Conservation (phyloP, 768 basidiomycete species). For the Dioszegia hungarica region DNA sequence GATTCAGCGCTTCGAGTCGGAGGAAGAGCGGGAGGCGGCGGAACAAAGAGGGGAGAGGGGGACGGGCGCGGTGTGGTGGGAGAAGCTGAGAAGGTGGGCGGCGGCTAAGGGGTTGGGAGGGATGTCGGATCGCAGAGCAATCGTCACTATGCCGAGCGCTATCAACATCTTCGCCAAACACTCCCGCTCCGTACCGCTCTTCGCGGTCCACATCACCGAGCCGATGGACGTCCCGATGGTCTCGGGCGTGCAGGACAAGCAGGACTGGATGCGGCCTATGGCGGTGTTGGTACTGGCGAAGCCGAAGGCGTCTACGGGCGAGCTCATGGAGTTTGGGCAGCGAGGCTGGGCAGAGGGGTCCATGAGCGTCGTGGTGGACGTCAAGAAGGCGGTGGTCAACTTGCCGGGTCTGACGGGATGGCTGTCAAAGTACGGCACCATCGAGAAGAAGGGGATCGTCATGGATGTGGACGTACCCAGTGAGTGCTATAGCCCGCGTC, state of each 20-base stretch:
- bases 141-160: conserved; percentile 11
- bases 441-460: conserved; percentile 27
- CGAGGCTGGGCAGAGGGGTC: conserved; percentile 31
- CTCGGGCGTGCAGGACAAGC: conserved; percentile 6
- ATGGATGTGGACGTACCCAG: conserved; percentile 31
- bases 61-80: conserved; percentile 40
- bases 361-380: conserved; percentile 18
- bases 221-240: conserved; percentile 24
- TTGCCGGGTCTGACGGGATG: conserved; percentile 17
- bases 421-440: conserved; percentile 26
- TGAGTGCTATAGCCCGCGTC: conserved; percentile 27
- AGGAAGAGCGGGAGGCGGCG: conserved; percentile 14
- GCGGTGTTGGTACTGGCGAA: conserved; percentile 22
- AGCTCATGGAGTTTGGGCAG: conserved; percentile 35
- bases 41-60: conserved; percentile 23
- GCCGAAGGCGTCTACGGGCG: conserved; percentile 28
- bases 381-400: conserved; percentile 20
- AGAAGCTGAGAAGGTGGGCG: conserved; percentile 26
- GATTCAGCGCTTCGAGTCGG: conserved; percentile 10
- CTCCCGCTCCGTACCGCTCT: conserved; percentile 8
- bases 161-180: conserved; percentile 20
- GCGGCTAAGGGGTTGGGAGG: conserved; percentile 13
- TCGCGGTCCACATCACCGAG: conserved; percentile 11
- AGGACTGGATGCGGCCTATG: conserved; percentile 33
- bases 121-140: conserved; percentile 6